phyloP scores from a whole-genome alignment of 441 rosid genomes.

The Mallotus japonicus region DNA sequence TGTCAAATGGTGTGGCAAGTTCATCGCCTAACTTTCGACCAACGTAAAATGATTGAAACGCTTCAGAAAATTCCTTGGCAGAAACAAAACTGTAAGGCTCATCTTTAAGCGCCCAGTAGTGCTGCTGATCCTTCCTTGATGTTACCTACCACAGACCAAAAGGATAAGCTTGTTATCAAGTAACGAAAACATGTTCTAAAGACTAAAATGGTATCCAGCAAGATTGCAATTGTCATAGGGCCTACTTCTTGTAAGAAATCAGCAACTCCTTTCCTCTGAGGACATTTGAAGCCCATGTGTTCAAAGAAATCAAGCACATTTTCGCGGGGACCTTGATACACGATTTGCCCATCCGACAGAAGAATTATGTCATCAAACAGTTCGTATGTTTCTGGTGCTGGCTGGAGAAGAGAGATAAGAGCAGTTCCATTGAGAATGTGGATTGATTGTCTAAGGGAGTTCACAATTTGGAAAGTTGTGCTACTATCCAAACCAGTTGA shows the following conservation, averaged over 20 bases:
- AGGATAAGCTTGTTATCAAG: background rate
- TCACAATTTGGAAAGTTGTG: slow-evolving; percentile 63
- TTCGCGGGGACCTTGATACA: slow-evolving; percentile 68
- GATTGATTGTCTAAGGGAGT: slow-evolving; percentile 49
- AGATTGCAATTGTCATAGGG: background rate
- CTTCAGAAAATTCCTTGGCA: slow-evolving; percentile 58
- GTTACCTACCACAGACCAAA: slow-evolving; percentile 51
- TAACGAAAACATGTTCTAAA: background rate
- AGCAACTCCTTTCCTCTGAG: slow-evolving; percentile 70
- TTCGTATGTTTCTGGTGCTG: slow-evolving; percentile 81
- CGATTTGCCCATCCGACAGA: slow-evolving; percentile 65
- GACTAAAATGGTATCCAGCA: background rate
- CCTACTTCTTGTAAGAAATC: slow-evolving; percentile 77
- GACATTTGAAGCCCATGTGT: slow-evolving; percentile 69
- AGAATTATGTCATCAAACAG: slow-evolving; percentile 74
- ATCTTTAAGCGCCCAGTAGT: slow-evolving; percentile 57
- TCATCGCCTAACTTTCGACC: slow-evolving; percentile 56
- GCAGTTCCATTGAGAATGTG: slow-evolving; percentile 67
- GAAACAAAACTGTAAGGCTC: slow-evolving; percentile 57
- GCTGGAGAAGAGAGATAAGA: slow-evolving; percentile 78
- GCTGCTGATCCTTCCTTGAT: slow-evolving; percentile 79
- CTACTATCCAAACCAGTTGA: slow-evolving; percentile 78
- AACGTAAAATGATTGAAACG: slow-evolving; percentile 60
- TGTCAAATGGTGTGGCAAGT: slow-evolving; percentile 55
- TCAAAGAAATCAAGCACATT: slow-evolving; percentile 60